A percentile compares a stretch with the other conserved stretches of the same genome.
These are phyloP conservation scores for Vaccinium corymbosum DNA, from an alignment of 148 eudicot species.

Conservation along the genomic window DNA sequence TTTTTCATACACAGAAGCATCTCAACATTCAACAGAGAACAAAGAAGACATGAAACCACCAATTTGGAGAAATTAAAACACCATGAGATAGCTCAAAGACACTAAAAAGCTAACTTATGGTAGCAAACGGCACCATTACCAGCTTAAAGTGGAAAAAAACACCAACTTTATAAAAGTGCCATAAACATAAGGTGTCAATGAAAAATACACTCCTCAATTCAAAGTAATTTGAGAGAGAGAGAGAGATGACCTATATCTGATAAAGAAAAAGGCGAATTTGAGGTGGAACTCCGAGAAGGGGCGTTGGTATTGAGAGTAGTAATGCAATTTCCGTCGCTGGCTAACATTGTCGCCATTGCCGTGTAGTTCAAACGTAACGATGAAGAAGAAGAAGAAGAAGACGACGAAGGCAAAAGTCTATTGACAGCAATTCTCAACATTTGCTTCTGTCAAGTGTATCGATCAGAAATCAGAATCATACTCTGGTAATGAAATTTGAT, in stretches of 20 bases:
- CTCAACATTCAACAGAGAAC: not conserved
- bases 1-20: not conserved
- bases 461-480: not conserved
- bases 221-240: not conserved
- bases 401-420: constrained; percentile 70
- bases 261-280: not conserved
- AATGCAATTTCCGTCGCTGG: not conserved
- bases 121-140: too few species aligned
- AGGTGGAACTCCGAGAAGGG: constrained; percentile 7
- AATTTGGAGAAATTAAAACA: not conserved
- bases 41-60: not conserved
- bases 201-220: not conserved
- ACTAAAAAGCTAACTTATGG: too few species aligned
- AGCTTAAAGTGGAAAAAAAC: not conserved
- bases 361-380: constrained; percentile 14
- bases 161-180: not conserved
- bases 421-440: constrained; percentile 48
- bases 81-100: not conserved
- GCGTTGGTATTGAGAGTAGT: constrained; percentile 17
- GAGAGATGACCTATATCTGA: not conserved
- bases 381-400: constrained; percentile 69
- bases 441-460: not conserved
- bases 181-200: not conserved
- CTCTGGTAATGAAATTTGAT: not conserved
- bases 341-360: not conserved